A percentile compares a stretch with the other conserved stretches of the same genome.
These are phyloP conservation scores for Sphagnurus paluster DNA, from an alignment of 1,284 basidiomycete species.

Conservation along the genomic window DNA sequence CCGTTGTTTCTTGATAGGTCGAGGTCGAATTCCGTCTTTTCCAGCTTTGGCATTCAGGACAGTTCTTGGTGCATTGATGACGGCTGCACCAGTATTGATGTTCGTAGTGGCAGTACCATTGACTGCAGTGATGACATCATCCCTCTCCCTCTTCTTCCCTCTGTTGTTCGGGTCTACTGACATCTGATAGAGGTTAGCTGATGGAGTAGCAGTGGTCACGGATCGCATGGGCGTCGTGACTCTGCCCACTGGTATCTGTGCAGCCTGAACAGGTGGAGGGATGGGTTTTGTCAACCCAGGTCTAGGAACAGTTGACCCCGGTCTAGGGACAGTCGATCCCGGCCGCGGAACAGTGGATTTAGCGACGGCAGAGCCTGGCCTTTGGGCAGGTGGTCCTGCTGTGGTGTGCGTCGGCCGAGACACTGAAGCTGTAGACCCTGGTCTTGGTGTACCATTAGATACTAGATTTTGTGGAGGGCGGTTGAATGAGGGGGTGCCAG, in stretches of 20 bases:
- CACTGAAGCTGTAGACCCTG: slow-evolving; percentile 15
- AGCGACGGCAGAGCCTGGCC: slow-evolving; percentile 12
- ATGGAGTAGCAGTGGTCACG: slow-evolving; percentile 30
- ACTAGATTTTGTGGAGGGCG: slow-evolving; percentile 19
- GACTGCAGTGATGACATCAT: slow-evolving; percentile 28
- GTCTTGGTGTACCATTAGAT: slow-evolving; percentile 24
- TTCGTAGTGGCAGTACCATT: slow-evolving; percentile 29
- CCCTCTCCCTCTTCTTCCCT: slow-evolving; percentile 55
- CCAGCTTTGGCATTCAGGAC: slow-evolving; percentile 55
- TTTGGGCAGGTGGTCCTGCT: slow-evolving; percentile 6
- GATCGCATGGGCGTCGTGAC: slow-evolving; percentile 20
- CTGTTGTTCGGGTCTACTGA: slow-evolving; percentile 31
- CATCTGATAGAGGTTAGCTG: slow-evolving; percentile 20
- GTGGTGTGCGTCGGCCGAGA: slow-evolving; percentile 10
- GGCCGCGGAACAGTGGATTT: slow-evolving; percentile 27
- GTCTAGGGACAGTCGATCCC: slow-evolving; percentile 29
- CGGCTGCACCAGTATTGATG: slow-evolving; percentile 20
- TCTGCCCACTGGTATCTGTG: slow-evolving; percentile 20
- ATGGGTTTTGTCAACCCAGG: slow-evolving; percentile 23
- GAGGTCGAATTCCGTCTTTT: slow-evolving; percentile 53
- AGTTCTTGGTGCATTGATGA: slow-evolving; percentile 24
- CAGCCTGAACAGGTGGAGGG: slow-evolving; percentile 11
- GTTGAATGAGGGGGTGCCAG: slow-evolving; percentile 32
- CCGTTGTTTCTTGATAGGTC: slow-evolving; percentile 76
- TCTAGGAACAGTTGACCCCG: slow-evolving; percentile 29